These are phyloP conservation scores for Medicago truncatula DNA, from an alignment of 306 rosid genomes.

Conservation along the genomic window DNA sequence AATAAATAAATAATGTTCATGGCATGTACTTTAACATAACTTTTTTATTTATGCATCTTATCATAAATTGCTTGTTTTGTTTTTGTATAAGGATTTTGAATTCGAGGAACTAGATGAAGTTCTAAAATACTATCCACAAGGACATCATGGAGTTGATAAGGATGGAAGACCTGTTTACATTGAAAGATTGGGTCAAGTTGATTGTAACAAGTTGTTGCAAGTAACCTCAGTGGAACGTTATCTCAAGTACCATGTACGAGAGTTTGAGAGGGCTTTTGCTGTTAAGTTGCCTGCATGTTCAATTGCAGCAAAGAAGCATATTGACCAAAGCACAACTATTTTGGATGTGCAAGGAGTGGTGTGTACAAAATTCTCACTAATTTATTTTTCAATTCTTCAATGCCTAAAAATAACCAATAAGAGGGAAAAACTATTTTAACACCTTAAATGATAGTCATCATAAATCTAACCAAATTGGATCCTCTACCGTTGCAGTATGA, in stretches of 20 bases:
- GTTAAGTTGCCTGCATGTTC: conserved; percentile 92
- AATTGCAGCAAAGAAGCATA: conserved; percentile 84
- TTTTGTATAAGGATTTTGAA: conserved; percentile 70
- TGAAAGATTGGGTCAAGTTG: conserved; percentile 87
- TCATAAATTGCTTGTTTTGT: conserved; percentile 26
- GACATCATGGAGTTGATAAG: conserved; percentile 93
- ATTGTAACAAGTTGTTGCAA: conserved; percentile 77
- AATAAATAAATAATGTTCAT: neutral
- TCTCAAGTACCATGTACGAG: conserved; percentile 80
- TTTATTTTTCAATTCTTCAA: neutral
- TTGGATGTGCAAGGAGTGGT: conserved; percentile 99
- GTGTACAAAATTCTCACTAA: conserved; percentile 18
- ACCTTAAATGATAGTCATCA: too few species aligned
- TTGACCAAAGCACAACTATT: conserved; percentile 95
- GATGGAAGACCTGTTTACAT: conserved; percentile 90
- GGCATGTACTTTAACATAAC: conserved; percentile 3
- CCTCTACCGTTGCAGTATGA: too few species aligned
- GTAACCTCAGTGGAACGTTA: conserved; percentile 91
- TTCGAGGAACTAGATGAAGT: conserved; percentile 81
- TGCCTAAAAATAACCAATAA: neutral
- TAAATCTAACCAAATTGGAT: too few species aligned
- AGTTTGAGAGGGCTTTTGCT: conserved; percentile 87
- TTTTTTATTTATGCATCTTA: conserved; percentile 39
- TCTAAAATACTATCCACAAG: conserved; percentile 90
- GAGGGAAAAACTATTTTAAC: neutral